These are phyloP conservation scores for Phyllosticta citrichinensis DNA, from an alignment of 2,329 filamentous ascomycete species.

Conservation along the genomic window DNA sequence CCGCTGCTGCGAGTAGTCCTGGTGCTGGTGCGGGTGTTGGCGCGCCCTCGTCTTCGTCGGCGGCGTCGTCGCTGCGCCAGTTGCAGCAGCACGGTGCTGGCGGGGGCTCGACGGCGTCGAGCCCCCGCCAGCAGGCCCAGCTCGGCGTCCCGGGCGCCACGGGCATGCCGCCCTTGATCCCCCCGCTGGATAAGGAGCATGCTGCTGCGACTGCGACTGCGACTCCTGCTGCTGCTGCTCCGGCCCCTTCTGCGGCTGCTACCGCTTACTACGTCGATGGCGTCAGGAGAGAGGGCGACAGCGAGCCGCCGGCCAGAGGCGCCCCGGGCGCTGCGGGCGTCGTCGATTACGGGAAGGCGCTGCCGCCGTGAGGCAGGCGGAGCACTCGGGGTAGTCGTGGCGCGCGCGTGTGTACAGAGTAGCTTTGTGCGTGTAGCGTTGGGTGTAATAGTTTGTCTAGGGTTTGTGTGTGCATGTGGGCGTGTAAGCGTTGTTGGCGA, in stretches of 20 bases:
- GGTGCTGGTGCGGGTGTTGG: not conserved
- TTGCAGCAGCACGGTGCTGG: not conserved
- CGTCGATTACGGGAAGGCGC: not conserved
- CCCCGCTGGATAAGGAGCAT: not conserved
- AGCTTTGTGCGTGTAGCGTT: too few species aligned
- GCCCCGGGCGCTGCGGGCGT: not conserved
- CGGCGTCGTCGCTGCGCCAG: not conserved
- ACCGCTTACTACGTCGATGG: not conserved
- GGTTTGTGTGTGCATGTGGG: too few species aligned
- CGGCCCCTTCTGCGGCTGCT: too few species aligned
- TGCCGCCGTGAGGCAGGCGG: not conserved
- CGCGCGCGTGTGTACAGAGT: too few species aligned
- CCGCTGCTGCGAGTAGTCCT: not conserved
- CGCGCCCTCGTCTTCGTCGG: not conserved
- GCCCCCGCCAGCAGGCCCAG: not conserved
- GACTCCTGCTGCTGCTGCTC: too few species aligned
- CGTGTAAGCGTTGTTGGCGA: too few species aligned
- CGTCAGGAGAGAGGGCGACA: not conserved
- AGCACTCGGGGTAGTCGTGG: too few species aligned
- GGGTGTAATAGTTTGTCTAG: too few species aligned
- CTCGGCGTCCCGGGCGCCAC: not conserved
- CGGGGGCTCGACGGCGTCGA: not conserved
- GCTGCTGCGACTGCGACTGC: not conserved
- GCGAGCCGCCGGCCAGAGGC: not conserved
- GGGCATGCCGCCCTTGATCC: not conserved